Evolutionary conservation across 805 yeast genomes (phyloP).

Genomic region (Tetrapisispora namnaoensis): DNA sequence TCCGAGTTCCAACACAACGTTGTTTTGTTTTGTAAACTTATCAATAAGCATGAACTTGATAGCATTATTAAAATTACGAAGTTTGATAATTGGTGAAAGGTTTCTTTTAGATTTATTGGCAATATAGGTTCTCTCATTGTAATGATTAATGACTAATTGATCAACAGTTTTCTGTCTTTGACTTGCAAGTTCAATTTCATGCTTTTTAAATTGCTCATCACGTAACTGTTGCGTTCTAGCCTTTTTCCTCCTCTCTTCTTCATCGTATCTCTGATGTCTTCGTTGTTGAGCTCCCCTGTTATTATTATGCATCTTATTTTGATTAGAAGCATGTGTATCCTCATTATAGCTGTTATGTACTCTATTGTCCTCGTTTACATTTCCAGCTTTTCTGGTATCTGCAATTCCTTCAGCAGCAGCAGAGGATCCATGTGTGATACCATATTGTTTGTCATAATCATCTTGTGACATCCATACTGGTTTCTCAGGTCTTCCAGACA

Average conservation of each 20-base stretch:
- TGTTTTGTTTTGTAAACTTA: slow-evolving; percentile 47
- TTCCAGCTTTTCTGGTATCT: neutral
- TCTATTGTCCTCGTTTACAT: neutral
- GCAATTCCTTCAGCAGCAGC: neutral
- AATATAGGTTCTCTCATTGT: slow-evolving; percentile 71
- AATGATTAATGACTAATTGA: slow-evolving; percentile 68
- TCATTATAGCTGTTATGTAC: neutral
- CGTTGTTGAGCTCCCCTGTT: neutral
- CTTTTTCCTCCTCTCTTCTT: slow-evolving; percentile 27
- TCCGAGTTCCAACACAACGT: slow-evolving; percentile 72
- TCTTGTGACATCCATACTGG: slow-evolving; percentile 33
- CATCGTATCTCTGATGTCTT: slow-evolving; percentile 24
- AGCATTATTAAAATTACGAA: slow-evolving; percentile 85
- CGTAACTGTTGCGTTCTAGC: slow-evolving; percentile 24
- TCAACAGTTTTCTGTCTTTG: slow-evolving; percentile 39
- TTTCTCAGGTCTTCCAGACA: slow-evolving; percentile 21
- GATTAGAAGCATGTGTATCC: neutral
- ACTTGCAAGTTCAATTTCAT: slow-evolving; percentile 30
- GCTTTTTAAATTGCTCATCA: slow-evolving; percentile 28
- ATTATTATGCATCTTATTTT: neutral
- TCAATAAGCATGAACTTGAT: slow-evolving; percentile 79
- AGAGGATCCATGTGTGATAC: neutral
- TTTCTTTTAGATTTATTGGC: slow-evolving; percentile 55
- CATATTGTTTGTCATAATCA: slow-evolving; percentile 26
- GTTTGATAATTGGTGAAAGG: slow-evolving; percentile 72